Evolutionary conservation across 768 basidiomycete species (phyloP).

Genomic region (Boletus barrowsii): DNA sequence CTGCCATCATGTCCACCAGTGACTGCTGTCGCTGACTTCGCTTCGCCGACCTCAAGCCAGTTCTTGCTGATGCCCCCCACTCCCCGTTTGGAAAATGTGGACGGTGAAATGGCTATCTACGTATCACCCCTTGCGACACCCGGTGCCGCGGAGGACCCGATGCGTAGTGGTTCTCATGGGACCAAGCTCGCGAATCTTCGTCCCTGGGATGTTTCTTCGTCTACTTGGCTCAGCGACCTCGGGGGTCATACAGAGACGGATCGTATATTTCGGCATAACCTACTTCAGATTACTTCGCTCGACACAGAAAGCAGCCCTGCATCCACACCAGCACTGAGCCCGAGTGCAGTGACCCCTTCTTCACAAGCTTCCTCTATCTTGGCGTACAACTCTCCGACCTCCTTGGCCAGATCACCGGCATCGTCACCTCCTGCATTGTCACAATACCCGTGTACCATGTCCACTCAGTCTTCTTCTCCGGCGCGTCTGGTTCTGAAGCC

Average conservation of each 20-base stretch:
- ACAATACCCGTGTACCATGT: slow-evolving; percentile 12
- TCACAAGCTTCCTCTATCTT: slow-evolving; percentile 15
- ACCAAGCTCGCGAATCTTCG: slow-evolving; percentile 14
- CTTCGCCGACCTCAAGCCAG: slow-evolving; percentile 29
- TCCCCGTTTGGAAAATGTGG: slow-evolving; percentile 10
- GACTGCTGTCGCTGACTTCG: slow-evolving; percentile 11
- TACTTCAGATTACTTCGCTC: slow-evolving; percentile 9
- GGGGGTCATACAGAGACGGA: slow-evolving; percentile 32
- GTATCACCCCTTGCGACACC: slow-evolving; percentile 12
- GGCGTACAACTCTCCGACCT: slow-evolving; percentile 11
- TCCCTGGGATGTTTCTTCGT: slow-evolving; percentile 19
- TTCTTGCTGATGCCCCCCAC: slow-evolving; percentile 28
- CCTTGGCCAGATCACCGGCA: slow-evolving; percentile 15
- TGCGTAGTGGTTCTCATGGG: slow-evolving; percentile 5
- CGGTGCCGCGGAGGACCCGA: slow-evolving; percentile 1
- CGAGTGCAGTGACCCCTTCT: slow-evolving; percentile 20
- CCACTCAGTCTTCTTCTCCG: slow-evolving; percentile 7
- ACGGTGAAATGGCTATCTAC: slow-evolving; percentile 8
- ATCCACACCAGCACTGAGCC: slow-evolving; percentile 25
- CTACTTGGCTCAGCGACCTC: slow-evolving; percentile 33
- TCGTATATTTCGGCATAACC: slow-evolving; percentile 27
- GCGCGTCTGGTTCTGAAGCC: slow-evolving; percentile 22
- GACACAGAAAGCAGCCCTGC: slow-evolving; percentile 21
- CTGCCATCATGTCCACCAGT: slow-evolving; percentile 4
- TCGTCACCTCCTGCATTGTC: slow-evolving; percentile 15